Evolutionary conservation across 148 eudicot species (phyloP).

Genomic region (Selenicereus undatus): DNA sequence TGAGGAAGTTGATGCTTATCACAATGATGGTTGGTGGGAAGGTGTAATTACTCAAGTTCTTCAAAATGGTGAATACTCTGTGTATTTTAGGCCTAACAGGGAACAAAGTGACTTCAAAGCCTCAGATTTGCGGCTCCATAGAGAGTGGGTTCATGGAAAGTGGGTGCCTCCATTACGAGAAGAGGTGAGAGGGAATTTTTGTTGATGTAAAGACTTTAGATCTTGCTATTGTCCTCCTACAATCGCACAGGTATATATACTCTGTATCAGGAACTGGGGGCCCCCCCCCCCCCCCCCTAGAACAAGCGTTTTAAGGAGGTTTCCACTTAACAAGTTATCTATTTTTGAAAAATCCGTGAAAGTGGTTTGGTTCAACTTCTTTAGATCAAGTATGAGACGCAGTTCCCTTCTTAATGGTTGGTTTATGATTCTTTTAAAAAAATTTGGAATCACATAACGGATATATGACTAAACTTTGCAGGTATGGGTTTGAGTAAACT

Average conservation of each 20-base stretch:
- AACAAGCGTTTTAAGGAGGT: too few relatives aligned
- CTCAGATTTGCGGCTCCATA: constrained; percentile 53
- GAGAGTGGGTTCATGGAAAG: constrained; percentile 62
- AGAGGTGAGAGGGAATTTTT: constrained; percentile 9
- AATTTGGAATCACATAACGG: too few relatives aligned
- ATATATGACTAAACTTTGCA: too few relatives aligned
- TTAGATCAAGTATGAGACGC: too few relatives aligned
- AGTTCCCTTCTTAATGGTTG: too few relatives aligned
- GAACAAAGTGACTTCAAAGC: constrained; percentile 51
- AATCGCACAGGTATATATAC: neutral
- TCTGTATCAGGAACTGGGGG: too few relatives aligned
- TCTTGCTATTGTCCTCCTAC: neutral
- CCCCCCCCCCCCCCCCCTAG: too few relatives aligned
- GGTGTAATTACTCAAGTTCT: constrained; percentile 58
- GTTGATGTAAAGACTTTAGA: neutral
- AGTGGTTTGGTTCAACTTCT: too few relatives aligned
- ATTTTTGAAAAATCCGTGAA: too few relatives aligned
- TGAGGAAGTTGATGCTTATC: constrained; percentile 73
- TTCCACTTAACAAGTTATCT: too few relatives aligned
- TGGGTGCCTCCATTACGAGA: constrained; percentile 72
- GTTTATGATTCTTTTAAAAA: too few relatives aligned
- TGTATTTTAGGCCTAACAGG: constrained; percentile 57
- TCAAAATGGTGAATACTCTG: constrained; percentile 35
- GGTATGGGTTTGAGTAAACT: too few relatives aligned
- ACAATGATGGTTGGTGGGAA: constrained; percentile 93